Evolutionary conservation across 2,329 filamentous ascomycete species (phyloP), one percentile per base, ranked within the genome.

Genomic region (Cladosporium austrohemisphaericum): DNA sequence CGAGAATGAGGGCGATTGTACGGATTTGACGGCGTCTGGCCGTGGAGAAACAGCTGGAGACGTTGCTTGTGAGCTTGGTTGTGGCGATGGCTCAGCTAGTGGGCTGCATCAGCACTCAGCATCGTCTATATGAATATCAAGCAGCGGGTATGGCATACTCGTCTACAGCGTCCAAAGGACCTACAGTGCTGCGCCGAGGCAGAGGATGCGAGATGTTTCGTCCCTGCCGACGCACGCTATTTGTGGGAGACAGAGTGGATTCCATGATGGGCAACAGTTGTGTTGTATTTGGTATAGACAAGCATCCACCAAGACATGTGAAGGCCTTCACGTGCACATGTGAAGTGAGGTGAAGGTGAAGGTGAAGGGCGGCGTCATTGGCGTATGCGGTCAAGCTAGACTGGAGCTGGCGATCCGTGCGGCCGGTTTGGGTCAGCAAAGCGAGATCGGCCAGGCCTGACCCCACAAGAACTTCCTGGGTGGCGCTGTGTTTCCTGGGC

Each of bases 111-210:
- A 48, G 46, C 45, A 52, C 44, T 60, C 54, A 62, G 58, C 38
- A 41, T 50, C n/a, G 32, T 10, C 23, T 7, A 31, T 28, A 13
- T 38, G 37, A 22, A 6, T n/a, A 31, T 43, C 10, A 31, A 20
- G 28, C 23, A 5, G 22, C n/a, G 20, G 29, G n/a, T 20, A 35
- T 22, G 20, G 67, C 82, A 69, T 76, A 92, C 86, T 92, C 85
- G 55, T 84, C 81, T 54, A 74, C 71, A 60, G 54, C 59, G 31
- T 93, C 88, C 16, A 95, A 73, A 3, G 89, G 89, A 1, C 88
- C 88, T 67, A 83, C 87, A 4, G 88, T 93, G 36, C 84, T 79
- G 33, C 84, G 81, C 43, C 85, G 76, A 7, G 84, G 79, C 36
- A 83, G 32, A 2, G 61, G 60, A 46, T 62, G 59, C 2, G 63